Conservation (phyloP, 2,329 filamentous ascomycete genomes). For the Stachybotrys chartarum region DNA sequence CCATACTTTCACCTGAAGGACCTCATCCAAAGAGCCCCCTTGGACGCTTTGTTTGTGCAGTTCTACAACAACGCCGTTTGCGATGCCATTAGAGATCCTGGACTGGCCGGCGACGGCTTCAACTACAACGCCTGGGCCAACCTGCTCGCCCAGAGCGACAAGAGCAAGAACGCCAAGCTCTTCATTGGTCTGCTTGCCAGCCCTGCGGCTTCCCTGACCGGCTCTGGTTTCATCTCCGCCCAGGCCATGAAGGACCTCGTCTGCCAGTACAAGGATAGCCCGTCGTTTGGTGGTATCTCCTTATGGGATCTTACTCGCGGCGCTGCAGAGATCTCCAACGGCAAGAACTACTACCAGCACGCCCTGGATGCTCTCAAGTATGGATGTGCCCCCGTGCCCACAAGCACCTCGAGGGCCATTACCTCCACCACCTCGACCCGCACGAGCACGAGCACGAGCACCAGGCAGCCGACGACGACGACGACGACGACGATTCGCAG, state of each 20-base stretch:
- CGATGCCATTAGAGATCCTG: conserved; percentile 20
- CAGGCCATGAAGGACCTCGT: conserved; percentile 26
- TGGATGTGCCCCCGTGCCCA: conserved; percentile 23
- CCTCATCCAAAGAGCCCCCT: conserved; percentile 30
- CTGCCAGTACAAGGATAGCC: conserved; percentile 26
- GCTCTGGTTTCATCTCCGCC: conserved; percentile 26
- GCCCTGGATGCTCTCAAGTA: conserved; percentile 28
- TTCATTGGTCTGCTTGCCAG: conserved; percentile 35
- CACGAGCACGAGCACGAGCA: conserved; percentile 5
- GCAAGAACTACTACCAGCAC: conserved; percentile 29
- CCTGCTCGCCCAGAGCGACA: conserved; percentile 21
- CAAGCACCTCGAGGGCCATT: conserved; percentile 13
- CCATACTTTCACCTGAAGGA: conserved; percentile 23
- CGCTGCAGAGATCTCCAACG: conserved; percentile 19
- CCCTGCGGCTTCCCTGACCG: conserved; percentile 10
- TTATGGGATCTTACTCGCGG: conserved; percentile 36
- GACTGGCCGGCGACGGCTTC: conserved; percentile 21
- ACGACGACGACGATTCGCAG: background rate
- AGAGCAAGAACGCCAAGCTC: conserved; percentile 34
- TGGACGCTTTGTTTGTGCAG: conserved; percentile 38
- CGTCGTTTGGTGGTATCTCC: conserved; percentile 37
- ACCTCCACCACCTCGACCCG: conserved; percentile 10
- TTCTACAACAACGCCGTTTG: conserved; percentile 41
- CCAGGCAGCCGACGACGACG: conserved; percentile 7
- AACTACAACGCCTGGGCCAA: conserved; percentile 36